Evolutionary conservation across 441 rosid genomes (phyloP), one percentile per base, ranked within the genome.

Genomic region (Croton setiger): DNA sequence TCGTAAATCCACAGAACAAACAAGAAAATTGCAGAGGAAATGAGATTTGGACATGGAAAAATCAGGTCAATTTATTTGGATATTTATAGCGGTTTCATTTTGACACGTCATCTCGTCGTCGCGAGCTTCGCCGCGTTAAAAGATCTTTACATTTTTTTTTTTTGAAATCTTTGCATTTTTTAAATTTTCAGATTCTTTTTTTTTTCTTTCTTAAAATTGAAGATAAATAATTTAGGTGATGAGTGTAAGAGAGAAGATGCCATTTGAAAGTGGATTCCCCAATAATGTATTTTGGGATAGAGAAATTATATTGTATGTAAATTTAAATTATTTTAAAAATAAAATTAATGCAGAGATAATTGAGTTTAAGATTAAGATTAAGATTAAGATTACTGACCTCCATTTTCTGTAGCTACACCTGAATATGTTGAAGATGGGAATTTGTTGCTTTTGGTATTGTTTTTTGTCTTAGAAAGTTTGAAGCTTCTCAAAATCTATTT

Each of bases 81-180:
- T 13, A 4, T 18, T 5, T 37, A 37, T 37, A 37, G 0, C 0
- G 41, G 41, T 37, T 5, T 37, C 7, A 36, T 60, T n/a, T 37
- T 14, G 67, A 4, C 31, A 3, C 13, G 12, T 49, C 0, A 20
- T 8, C 39, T 49, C 73, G 75, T 67, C 79, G 2, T 15, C 67
- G 72, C 43, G 44, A 51, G 14, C 12, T 31, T 18, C 63, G 65
- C 63, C 71, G 79, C 9, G 64, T 64, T 45, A 33, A 23, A 27
- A 74, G 73, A 61, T 72, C 73, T 61, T 41, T 35, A 53, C 64
- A n/a, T 17, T 35, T 12, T 36, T 23, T 48, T 31, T 31, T 21
- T 41, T 66, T 1, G 2, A 45, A 45, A 10, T 6, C 18, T 60
- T 27, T 27, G 1, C 44, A 33, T 63, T 51, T 45, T 4, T 21